Percentiles rank a stretch among this genome's conserved stretches.
Conservation (phyloP, 768 basidiomycete genomes). For the Chalciporus pseudorubinellus region DNA sequence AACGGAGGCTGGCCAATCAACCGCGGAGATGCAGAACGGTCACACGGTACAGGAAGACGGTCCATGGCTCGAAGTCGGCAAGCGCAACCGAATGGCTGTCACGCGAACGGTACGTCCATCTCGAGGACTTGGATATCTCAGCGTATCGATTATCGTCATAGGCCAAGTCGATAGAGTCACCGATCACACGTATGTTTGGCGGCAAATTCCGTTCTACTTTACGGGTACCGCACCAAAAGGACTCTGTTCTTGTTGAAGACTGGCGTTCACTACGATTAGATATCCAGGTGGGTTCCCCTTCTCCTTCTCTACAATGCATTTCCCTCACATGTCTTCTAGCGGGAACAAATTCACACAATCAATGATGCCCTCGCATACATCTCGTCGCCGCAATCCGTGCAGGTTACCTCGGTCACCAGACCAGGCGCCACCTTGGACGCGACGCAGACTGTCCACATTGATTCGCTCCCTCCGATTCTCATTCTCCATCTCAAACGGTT, state of each 20-base stretch:
- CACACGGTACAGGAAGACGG: conserved; percentile 47
- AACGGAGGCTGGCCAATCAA: conserved; percentile 23
- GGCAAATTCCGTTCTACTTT: conserved; percentile 88
- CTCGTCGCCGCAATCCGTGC: conserved; percentile 76
- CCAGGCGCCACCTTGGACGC: conserved; percentile 68
- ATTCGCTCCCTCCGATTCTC: conserved; percentile 78
- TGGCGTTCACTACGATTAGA: conserved; percentile 88
- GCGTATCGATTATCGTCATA: conserved; percentile 23
- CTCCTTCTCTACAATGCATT: background rate
- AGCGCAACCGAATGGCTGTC: conserved; percentile 74
- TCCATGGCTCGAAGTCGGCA: conserved; percentile 93
- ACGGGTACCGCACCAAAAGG: conserved; percentile 75
- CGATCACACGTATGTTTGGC: conserved; percentile 90
- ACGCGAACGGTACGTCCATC: conserved; percentile 67
- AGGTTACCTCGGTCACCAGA: conserved; percentile 55
- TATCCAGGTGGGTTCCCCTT: conserved; percentile 59
- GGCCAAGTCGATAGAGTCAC: conserved; percentile 80
- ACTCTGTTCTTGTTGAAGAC: conserved; percentile 86
- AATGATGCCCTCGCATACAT: conserved; percentile 80
- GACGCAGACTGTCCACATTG: conserved; percentile 69
- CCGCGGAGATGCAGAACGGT: conserved; percentile 8
- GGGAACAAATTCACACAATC: conserved; percentile 71
- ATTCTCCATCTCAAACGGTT: conserved; percentile 92
- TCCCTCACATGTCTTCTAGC: conserved; percentile 36
- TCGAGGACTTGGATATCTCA: background rate